These are phyloP conservation scores for Xylaria multiplex DNA, from an alignment of 2,329 filamentous ascomycete species.

Conservation along the genomic window DNA sequence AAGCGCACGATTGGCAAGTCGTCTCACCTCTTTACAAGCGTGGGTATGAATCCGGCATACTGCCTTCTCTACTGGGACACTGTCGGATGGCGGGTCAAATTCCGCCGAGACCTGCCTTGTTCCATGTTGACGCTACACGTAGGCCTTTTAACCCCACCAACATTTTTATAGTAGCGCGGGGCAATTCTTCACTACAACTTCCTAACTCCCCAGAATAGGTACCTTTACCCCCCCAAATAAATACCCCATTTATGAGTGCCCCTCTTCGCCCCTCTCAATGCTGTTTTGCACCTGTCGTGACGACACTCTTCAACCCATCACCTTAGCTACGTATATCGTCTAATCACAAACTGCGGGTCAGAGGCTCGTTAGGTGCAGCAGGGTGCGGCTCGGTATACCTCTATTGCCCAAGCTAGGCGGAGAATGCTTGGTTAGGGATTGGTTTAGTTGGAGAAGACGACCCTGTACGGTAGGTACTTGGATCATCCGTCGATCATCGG, in stretches of 20 bases:
- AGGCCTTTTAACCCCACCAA: constrained; percentile 10
- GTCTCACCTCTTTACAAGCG: too few species aligned
- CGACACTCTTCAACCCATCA: too few species aligned
- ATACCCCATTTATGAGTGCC: neutral
- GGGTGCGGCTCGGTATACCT: neutral
- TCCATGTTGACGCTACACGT: neutral
- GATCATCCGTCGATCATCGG: neutral
- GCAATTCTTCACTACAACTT: constrained; percentile 20
- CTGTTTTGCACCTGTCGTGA: too few species aligned
- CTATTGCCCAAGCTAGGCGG: constrained; percentile 2
- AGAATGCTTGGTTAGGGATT: neutral
- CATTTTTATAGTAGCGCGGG: constrained; percentile 28
- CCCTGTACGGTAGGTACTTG: too few species aligned
- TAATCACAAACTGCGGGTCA: neutral
- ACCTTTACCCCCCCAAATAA: too few species aligned
- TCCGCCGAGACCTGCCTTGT: constrained; percentile 32
- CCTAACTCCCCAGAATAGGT: too few species aligned
- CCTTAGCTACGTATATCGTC: too few species aligned
- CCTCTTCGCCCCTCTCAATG: too few species aligned
- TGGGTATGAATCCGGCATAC: too few species aligned
- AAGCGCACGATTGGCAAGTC: constrained; percentile 29
- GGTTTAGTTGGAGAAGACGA: neutral
- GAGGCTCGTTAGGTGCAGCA: neutral
- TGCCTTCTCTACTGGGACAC: neutral
- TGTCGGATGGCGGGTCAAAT: constrained; percentile 36